Evolutionary conservation across 1,284 basidiomycete species (phyloP), one percentile per base, ranked within the genome.

Genomic region (Vanrija sp.): DNA sequence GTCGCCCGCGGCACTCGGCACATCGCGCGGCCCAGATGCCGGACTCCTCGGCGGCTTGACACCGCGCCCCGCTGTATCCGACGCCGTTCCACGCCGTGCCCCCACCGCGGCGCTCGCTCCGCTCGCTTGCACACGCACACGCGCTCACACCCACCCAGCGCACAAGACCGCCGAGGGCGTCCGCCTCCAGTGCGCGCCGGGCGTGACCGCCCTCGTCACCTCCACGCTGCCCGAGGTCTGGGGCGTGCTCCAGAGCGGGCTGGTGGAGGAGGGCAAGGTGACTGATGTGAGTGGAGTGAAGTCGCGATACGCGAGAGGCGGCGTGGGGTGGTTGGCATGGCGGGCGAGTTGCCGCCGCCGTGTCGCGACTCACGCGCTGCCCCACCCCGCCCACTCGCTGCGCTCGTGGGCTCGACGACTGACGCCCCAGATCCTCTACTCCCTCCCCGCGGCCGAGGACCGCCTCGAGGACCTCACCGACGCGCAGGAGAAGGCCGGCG

Each of bases 161-260:
- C 73, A 74, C 66, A 74, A 89, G 85, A 90, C 87, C 2, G 75
- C 78, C 6, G 86, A 90, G 68, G 89, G 88, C 18, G 82, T 84
- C 6, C 78, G 78, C 56, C 69, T 89, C 31, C 88, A 90, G 66
- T 78, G 89, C 4, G 69, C 78, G 49, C 83, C 85, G 2, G 73
- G 72, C 27, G 79, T 63, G 2, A 51, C 49, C 18, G 58, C 63
- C 0, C 57, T 69, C 10, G 64, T 73, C 18, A 51, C 59, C 71
- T 69, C 66, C 15, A 74, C 72, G 0, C 59, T 74, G 56, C 56
- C 63, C 0, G 72, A 74, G 44, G 57, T 69, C 0, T 68, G 66
- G 65, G 66, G 71, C 27, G 47, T 72, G 10, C 57, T 69, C 15
- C 46, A 59, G 41, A 61, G 58, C 6, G 69, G 66, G 9, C 78